Percentiles rank a stretch among this genome's conserved stretches.
Evolutionary conservation across 768 basidiomycete genomes (phyloP).

Genomic region (Tephrocybe rancida): DNA sequence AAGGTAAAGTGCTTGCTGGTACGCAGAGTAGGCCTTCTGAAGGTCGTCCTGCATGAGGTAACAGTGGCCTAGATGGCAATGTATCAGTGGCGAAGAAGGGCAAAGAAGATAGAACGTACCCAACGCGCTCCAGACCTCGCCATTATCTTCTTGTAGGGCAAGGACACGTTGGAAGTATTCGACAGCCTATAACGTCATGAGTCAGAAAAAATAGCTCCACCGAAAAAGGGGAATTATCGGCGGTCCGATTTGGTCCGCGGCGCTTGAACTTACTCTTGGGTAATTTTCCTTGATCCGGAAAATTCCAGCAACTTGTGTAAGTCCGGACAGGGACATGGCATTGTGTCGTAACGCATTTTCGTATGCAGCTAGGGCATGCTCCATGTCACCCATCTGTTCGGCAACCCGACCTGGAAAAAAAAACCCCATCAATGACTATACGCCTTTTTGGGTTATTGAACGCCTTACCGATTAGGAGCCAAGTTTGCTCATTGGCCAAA

Average conservation of each 20-base stretch:
- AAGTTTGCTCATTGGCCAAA: slow-evolving; percentile 90
- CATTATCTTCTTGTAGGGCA: slow-evolving; percentile 90
- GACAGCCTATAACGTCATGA: slow-evolving; percentile 74
- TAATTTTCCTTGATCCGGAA: slow-evolving; percentile 98
- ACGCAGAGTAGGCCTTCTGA: slow-evolving; percentile 97
- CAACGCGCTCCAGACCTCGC: slow-evolving; percentile 97
- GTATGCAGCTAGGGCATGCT: slow-evolving; percentile 91
- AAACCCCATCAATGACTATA: slow-evolving; percentile 10
- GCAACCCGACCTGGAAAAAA: slow-evolving; percentile 80
- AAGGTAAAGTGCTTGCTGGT: slow-evolving; percentile 96
- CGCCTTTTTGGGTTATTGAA: slow-evolving; percentile 7
- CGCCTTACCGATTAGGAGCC: slow-evolving; percentile 83
- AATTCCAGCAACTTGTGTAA: slow-evolving; percentile 94
- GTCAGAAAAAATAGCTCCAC: slow-evolving; percentile 28
- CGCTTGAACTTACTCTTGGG: slow-evolving; percentile 71
- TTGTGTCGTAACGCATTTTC: slow-evolving; percentile 97
- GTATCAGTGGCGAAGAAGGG: slow-evolving; percentile 18
- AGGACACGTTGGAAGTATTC: slow-evolving; percentile 96
- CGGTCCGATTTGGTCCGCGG: slow-evolving; percentile 38
- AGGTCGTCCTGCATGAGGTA: slow-evolving; percentile 99
- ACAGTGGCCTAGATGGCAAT: slow-evolving; percentile 73
- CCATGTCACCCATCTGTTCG: slow-evolving; percentile 93
- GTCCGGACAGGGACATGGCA: slow-evolving; percentile 84
- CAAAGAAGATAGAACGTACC: slow-evolving; percentile 48
- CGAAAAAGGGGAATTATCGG: slow-evolving; percentile 30